phyloP scores from a whole-genome alignment of 192 early-diverging fungal species.

The Coemansia sp. region DNA sequence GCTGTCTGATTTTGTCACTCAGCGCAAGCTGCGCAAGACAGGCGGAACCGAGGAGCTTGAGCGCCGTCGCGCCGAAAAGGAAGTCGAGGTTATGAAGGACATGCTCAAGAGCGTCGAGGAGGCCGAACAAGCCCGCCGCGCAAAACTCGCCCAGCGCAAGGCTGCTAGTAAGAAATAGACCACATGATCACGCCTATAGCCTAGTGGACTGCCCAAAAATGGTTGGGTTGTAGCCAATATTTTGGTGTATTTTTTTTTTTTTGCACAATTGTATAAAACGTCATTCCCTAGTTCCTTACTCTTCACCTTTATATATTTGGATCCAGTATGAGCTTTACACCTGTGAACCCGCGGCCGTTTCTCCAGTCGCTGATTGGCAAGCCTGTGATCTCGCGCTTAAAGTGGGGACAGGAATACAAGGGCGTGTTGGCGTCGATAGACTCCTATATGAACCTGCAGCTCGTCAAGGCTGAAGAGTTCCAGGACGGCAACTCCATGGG shows the following conservation, averaged over 20 bases:
- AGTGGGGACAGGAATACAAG: conserved; percentile 99
- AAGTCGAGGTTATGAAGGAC: conserved; percentile 60
- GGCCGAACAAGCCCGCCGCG: conserved; percentile 39
- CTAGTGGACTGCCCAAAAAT: not conserved
- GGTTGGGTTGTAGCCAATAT: not conserved
- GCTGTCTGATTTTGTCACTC: conserved; percentile 63
- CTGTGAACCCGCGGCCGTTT: conserved; percentile 98
- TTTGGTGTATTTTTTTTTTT: not conserved
- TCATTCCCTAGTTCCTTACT: not conserved
- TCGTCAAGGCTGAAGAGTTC: conserved; percentile 94
- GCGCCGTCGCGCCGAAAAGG: conserved; percentile 65
- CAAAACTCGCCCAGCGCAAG: conserved; percentile 44
- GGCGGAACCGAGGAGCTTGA: conserved; percentile 76
- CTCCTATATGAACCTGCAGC: conserved; percentile 98
- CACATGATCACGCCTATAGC: conserved; percentile 2
- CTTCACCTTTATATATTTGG: not conserved
- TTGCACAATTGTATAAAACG: not conserved
- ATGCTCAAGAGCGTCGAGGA: conserved; percentile 55
- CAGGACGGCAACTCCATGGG: conserved; percentile 89
- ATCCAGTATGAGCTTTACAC: conserved; percentile 61
- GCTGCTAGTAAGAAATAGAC: conserved; percentile 27
- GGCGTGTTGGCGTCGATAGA: conserved; percentile 88
- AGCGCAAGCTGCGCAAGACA: conserved; percentile 69
- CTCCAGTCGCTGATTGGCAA: conserved; percentile 91
- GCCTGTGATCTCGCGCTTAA: conserved; percentile 88